Percentiles rank a stretch among this genome's conserved stretches.
phyloP scores from a whole-genome alignment of 768 basidiomycete genomes.

The Naganishia randhawae region DNA sequence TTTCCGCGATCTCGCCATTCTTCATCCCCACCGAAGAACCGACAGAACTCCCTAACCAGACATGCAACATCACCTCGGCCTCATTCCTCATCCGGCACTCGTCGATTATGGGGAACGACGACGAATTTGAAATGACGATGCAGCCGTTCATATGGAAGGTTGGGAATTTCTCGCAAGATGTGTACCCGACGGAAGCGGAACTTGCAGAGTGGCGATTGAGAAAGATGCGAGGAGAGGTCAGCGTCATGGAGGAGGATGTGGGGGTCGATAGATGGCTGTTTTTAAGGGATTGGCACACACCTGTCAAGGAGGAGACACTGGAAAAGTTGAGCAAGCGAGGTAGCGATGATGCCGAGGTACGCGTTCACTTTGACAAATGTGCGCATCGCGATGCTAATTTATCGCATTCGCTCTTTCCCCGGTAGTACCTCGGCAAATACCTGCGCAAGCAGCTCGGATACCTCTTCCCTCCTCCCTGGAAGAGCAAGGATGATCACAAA shows the following conservation, averaged over 20 bases:
- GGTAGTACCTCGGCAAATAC: conserved; percentile 39
- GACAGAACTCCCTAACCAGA: conserved; percentile 40
- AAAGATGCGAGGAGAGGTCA: conserved; percentile 25
- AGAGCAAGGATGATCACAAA: conserved; percentile 19
- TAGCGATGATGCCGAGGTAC: conserved; percentile 47
- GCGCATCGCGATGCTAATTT: too few relatives aligned
- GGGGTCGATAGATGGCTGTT: conserved; percentile 42
- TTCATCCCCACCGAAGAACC: conserved; percentile 44
- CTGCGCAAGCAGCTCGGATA: conserved; percentile 41
- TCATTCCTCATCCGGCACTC: conserved; percentile 51
- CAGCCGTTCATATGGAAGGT: conserved; percentile 51
- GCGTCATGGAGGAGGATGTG: conserved; percentile 26
- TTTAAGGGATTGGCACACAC: conserved; percentile 46
- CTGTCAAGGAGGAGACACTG: conserved; percentile 49
- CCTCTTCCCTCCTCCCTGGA: conserved; percentile 39
- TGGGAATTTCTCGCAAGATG: conserved; percentile 28
- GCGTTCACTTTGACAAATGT: too few relatives aligned
- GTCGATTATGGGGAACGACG: conserved; percentile 52
- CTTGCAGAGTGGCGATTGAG: conserved; percentile 19
- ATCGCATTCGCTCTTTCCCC: conserved; percentile 21
- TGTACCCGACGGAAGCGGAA: conserved; percentile 20
- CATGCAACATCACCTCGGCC: conserved; percentile 46
- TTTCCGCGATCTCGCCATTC: conserved; percentile 51
- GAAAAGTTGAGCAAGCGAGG: conserved; percentile 49
- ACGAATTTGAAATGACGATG: conserved; percentile 52